Conservation (phyloP, 176 grass and related monocot genomes). For the Avena eriantha region DNA sequence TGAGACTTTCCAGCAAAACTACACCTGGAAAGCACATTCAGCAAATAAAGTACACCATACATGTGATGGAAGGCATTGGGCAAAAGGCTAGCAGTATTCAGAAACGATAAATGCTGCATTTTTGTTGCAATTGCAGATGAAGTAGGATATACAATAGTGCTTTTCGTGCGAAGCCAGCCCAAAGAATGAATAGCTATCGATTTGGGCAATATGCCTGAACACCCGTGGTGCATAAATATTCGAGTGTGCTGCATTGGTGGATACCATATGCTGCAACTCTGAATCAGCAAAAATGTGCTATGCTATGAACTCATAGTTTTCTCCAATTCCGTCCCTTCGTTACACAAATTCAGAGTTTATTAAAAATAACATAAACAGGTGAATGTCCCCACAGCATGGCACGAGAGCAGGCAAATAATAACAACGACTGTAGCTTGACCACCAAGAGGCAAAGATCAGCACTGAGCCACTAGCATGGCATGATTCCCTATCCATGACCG, state of each 20-base stretch:
- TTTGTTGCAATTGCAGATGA: not conserved
- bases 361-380: not conserved
- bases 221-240: not conserved
- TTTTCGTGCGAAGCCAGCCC: not conserved
- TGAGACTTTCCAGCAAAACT: slow-evolving; percentile 65
- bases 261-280: not conserved
- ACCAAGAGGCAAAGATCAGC: not conserved
- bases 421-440: not conserved
- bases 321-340: not conserved
- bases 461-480: too few species aligned
- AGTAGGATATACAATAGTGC: not conserved
- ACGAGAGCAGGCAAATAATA: not conserved
- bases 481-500: not conserved
- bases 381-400: not conserved
- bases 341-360: not conserved
- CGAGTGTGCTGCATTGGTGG: not conserved
- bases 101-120: not conserved
- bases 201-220: too few species aligned
- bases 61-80: not conserved
- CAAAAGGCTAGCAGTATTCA: not conserved
- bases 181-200: not conserved
- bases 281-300: not conserved
- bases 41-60: not conserved
- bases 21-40: slow-evolving; percentile 41
- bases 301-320: not conserved